Evolutionary conservation across 352 stramenopile species (phyloP).

Genomic region (Phytophthora ramorum): DNA sequence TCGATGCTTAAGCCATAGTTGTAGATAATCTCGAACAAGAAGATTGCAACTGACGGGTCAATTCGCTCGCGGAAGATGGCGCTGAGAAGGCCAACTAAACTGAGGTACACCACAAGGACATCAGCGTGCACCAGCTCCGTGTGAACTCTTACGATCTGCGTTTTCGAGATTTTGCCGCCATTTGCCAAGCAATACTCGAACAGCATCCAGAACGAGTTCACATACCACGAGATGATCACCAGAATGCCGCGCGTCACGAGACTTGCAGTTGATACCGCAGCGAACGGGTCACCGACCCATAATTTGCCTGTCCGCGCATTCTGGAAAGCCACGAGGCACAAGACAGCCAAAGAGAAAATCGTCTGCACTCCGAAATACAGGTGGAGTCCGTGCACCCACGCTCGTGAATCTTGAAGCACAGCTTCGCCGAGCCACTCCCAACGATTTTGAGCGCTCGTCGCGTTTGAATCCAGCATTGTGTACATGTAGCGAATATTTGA

Average conservation of each 20-base stretch:
- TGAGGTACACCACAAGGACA: conserved; percentile 36
- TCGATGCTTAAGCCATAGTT: background rate
- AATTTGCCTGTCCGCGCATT: conserved; percentile 39
- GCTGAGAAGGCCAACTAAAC: conserved; percentile 30
- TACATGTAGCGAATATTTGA: conserved; percentile 40
- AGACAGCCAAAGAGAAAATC: conserved; percentile 37
- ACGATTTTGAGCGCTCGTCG: conserved; percentile 13
- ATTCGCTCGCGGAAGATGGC: conserved; percentile 32
- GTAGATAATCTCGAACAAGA: conserved; percentile 39
- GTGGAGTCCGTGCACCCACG: conserved; percentile 46
- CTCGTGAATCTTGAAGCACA: conserved; percentile 40
- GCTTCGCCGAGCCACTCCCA: conserved; percentile 35
- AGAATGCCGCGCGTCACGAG: conserved; percentile 30
- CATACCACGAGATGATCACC: conserved; percentile 41
- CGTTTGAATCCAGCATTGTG: conserved; percentile 23
- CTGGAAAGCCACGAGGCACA: conserved; percentile 35
- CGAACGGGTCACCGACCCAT: conserved; percentile 54
- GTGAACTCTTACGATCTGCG: conserved; percentile 34
- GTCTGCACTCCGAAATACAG: conserved; percentile 40
- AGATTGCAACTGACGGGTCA: conserved; percentile 30
- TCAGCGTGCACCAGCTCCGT: conserved; percentile 41
- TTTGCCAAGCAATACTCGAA: conserved; percentile 39
- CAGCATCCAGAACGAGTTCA: conserved; percentile 46
- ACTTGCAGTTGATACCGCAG: conserved; percentile 37
- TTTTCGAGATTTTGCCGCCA: conserved; percentile 18